These are phyloP conservation scores for Zymoseptoria ardabiliae DNA, from an alignment of 2,329 filamentous ascomycete species.

Conservation along the genomic window DNA sequence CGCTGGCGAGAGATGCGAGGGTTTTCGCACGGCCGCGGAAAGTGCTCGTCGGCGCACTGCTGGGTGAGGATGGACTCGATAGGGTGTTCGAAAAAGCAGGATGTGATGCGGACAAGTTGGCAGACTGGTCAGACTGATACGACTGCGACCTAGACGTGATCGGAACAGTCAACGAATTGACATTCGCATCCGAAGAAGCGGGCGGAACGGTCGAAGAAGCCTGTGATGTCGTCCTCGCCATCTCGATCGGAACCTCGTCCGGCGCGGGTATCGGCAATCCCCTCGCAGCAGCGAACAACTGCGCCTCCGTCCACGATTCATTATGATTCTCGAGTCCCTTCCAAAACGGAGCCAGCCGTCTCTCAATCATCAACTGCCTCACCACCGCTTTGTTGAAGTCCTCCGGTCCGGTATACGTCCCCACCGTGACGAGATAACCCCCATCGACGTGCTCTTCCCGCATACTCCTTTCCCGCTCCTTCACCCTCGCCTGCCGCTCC, in stretches of 20 bases:
- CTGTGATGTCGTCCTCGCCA: conserved; percentile 39
- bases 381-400: conserved; percentile 88
- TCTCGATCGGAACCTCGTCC: conserved; percentile 71
- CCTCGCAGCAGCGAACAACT: conserved; percentile 84
- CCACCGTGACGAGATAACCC: conserved; percentile 87
- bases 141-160: conserved; percentile 72
- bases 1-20: conserved; percentile 69
- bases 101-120: conserved; percentile 52
- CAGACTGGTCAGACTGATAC: conserved; percentile 63
- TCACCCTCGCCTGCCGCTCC: conserved; percentile 65
- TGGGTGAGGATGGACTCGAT: conserved; percentile 36
- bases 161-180: conserved; percentile 70
- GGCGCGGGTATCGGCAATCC: conserved; percentile 76
- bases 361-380: conserved; percentile 90
- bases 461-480: conserved; percentile 85
- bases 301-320: conserved; percentile 84
- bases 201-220: conserved; percentile 31
- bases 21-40: conserved; percentile 86
- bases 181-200: conserved; percentile 50
- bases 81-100: conserved; percentile 47
- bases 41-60: conserved; percentile 43
- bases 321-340: conserved; percentile 84
- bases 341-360: conserved; percentile 91
- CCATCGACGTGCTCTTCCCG: conserved; percentile 89
- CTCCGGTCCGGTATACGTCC: conserved; percentile 84